Evolutionary conservation across 2,329 filamentous ascomycete species (phyloP).

Genomic region (Colletotrichum brevisporum): DNA sequence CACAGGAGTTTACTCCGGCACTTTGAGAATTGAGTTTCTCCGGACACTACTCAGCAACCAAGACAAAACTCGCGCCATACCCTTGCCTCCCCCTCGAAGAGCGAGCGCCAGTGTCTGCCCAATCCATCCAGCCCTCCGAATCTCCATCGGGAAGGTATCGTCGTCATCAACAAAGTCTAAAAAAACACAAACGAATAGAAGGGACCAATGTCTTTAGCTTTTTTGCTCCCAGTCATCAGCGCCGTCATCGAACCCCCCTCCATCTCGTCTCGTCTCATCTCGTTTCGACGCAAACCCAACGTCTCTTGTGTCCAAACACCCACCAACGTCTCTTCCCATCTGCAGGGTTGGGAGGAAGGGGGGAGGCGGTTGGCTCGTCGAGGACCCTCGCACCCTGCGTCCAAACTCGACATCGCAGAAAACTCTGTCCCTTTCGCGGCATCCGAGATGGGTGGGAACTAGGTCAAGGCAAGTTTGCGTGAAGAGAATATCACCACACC

Average conservation of each 20-base stretch:
- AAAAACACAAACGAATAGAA: neutral
- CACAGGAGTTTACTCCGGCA: no score
- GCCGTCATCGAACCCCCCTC: neutral
- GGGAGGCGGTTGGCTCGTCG: neutral
- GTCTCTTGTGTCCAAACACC: neutral
- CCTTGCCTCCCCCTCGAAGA: neutral
- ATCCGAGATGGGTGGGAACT: neutral
- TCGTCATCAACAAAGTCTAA: conserved; percentile 1
- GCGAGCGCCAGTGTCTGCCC: neutral
- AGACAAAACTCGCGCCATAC: neutral
- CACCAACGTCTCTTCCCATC: neutral
- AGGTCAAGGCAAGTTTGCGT: neutral
- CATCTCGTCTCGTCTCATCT: neutral
- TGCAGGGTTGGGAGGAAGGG: no score
- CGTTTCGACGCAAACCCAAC: conserved; percentile 6
- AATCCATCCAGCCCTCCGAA: neutral
- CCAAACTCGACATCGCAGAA: neutral
- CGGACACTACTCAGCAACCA: no score
- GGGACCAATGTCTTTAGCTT: neutral
- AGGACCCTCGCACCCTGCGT: neutral
- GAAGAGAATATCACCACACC: no score
- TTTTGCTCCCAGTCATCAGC: neutral
- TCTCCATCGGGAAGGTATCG: conserved; percentile 7
- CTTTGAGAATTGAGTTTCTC: no score
- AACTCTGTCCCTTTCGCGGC: neutral